Conservation (phyloP, 495 filamentous ascomycete genomes). For the Tuber borchii region DNA sequence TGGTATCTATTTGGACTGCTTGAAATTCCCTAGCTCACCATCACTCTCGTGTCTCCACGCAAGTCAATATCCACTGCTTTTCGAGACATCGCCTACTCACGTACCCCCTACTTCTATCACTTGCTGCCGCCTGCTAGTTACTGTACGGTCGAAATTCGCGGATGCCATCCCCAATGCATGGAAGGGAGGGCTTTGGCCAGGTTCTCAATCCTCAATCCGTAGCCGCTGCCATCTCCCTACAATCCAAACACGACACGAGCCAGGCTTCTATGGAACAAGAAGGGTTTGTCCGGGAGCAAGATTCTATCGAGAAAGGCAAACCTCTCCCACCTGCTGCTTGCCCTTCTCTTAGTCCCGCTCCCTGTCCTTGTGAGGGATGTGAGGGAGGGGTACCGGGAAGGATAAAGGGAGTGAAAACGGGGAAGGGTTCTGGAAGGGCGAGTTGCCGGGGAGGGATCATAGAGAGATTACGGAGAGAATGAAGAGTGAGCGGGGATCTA, state of each 20-base stretch:
- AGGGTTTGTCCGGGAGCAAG: not conserved
- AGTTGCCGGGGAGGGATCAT: slow-evolving; percentile 8
- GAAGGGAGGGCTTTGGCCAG: not conserved
- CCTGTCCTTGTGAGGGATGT: not conserved
- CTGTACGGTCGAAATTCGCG: not conserved
- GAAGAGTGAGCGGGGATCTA: not conserved
- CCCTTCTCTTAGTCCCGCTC: not conserved
- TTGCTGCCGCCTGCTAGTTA: not conserved
- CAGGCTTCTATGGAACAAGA: not conserved
- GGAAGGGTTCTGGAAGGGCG: not conserved
- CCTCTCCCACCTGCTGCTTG: not conserved
- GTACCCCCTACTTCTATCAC: not conserved
- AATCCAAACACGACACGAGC: not conserved
- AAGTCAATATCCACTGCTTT: not conserved
- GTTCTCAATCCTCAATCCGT: not conserved
- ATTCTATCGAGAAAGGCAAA: not conserved
- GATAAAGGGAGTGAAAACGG: not conserved
- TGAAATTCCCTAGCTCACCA: not conserved
- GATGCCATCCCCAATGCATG: not conserved
- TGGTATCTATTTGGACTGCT: not conserved
- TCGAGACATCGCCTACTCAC: not conserved
- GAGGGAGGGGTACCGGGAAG: not conserved
- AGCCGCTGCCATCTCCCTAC: not conserved
- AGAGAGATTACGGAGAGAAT: not conserved
- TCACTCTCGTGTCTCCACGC: not conserved